These are phyloP conservation scores for Sclerotinia subarctica DNA, from an alignment of 2,329 filamentous ascomycete genomes.

Conservation along the genomic window DNA sequence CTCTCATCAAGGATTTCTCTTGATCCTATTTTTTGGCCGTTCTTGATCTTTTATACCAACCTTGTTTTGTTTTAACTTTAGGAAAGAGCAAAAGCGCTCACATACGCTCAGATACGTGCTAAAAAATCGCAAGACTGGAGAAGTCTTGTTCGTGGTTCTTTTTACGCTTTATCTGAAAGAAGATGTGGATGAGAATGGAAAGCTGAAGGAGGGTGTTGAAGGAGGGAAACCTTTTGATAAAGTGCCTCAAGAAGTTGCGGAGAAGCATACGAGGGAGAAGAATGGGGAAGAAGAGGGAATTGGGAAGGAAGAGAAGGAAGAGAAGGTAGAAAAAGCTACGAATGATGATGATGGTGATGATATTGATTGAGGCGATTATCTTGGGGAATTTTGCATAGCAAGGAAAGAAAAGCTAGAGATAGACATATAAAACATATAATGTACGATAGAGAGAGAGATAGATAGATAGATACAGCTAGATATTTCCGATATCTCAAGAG, in stretches of 20 bases:
- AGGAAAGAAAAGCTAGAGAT: background rate
- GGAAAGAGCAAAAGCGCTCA: slow-evolving; percentile 53
- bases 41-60: slow-evolving; percentile 19
- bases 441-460: background rate
- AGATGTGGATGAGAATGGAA: slow-evolving; percentile 58
- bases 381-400: background rate
- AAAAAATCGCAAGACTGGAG: slow-evolving; percentile 70
- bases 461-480: background rate
- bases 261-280: slow-evolving; percentile 26
- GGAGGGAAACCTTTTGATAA: slow-evolving; percentile 34
- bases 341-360: slow-evolving; percentile 9
- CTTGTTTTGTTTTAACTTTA: slow-evolving; percentile 28
- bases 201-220: slow-evolving; percentile 45
- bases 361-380: background rate
- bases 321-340: slow-evolving; percentile 21
- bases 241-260: slow-evolving; percentile 20
- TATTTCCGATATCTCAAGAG: background rate
- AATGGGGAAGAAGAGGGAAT: slow-evolving; percentile 16
- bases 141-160: slow-evolving; percentile 75
- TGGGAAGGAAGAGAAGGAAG: slow-evolving; percentile 23
- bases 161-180: slow-evolving; percentile 74
- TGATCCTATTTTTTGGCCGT: background rate
- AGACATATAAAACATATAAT: background rate
- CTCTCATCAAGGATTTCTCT: background rate
- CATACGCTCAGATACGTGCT: slow-evolving; percentile 89